phyloP scores from a whole-genome alignment of 2,329 filamentous ascomycete genomes.

The Sporothrix protearum region DNA sequence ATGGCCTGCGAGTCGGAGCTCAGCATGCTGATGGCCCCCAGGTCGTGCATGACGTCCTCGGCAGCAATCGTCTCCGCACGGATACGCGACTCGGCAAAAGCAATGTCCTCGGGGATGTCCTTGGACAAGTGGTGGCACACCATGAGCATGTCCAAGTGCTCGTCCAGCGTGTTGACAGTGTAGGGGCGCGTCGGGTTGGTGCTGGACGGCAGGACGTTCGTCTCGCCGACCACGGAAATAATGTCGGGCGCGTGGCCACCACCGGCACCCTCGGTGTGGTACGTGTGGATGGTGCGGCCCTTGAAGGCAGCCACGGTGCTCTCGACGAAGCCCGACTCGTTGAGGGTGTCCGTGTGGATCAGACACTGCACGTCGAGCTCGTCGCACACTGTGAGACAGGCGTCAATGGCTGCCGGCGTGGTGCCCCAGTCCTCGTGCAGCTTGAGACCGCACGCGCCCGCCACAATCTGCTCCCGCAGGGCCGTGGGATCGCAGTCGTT shows the following conservation, averaged over 20 bases:
- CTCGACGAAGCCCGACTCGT: slow-evolving; percentile 96
- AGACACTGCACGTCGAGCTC: slow-evolving; percentile 89
- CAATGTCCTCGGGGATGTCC: slow-evolving; percentile 92
- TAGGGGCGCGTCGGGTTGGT: slow-evolving; percentile 92
- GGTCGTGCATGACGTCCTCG: slow-evolving; percentile 91
- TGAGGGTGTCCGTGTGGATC: slow-evolving; percentile 93
- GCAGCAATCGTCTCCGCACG: slow-evolving; percentile 94
- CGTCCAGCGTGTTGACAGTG: slow-evolving; percentile 88
- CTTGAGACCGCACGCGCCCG: slow-evolving; percentile 86
- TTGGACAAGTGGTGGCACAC: slow-evolving; percentile 92
- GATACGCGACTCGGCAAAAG: slow-evolving; percentile 91
- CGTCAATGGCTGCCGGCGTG: slow-evolving; percentile 86
- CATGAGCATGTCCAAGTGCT: slow-evolving; percentile 98
- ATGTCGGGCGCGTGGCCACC: slow-evolving; percentile 95
- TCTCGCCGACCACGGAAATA: slow-evolving; percentile 84
- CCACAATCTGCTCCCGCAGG: slow-evolving; percentile 73
- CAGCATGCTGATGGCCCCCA: slow-evolving; percentile 98
- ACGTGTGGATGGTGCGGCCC: slow-evolving; percentile 86
- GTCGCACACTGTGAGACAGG: slow-evolving; percentile 80
- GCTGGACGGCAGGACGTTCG: slow-evolving; percentile 82
- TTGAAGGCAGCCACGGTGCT: slow-evolving; percentile 84
- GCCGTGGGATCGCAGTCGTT: slow-evolving; percentile 72
- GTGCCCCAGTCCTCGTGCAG: slow-evolving; percentile 95
- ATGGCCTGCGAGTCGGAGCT: slow-evolving; percentile 92
- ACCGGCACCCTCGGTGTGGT: slow-evolving; percentile 93